phyloP scores from a whole-genome alignment of 2,329 filamentous ascomycete genomes.

The Fusarium beomiforme region DNA sequence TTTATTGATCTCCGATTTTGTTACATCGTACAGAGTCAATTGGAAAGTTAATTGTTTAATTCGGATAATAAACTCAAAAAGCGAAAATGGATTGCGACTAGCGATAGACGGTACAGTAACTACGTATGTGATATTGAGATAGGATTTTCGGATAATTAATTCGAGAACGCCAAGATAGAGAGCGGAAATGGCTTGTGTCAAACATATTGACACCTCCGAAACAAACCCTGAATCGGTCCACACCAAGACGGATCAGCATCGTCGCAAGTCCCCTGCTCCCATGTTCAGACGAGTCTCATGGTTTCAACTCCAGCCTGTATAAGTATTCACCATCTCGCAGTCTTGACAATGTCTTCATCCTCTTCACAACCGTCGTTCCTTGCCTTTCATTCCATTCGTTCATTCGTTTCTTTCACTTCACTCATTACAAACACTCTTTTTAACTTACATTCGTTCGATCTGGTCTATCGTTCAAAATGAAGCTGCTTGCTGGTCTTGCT shows the following conservation, averaged over 20 bases:
- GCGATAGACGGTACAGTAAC: too few species aligned
- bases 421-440: constrained; percentile 10
- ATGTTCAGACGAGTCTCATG: constrained; percentile 4
- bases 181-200: constrained; percentile 12
- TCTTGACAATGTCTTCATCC: not conserved
- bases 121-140: too few species aligned
- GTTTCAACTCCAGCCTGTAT: constrained; percentile 13
- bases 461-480: constrained; percentile 37
- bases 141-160: not conserved
- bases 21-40: not conserved
- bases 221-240: constrained; percentile 21
- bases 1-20: not conserved
- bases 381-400: constrained; percentile 10
- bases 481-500: constrained; percentile 42
- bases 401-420: not conserved
- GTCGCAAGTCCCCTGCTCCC: constrained; percentile 9
- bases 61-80: not conserved
- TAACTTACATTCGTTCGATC: constrained; percentile 16
- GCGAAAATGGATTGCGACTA: not conserved
- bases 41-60: not conserved
- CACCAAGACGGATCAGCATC: constrained; percentile 5
- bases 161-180: not conserved
- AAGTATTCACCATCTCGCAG: constrained; percentile 21
- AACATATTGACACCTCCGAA: constrained; percentile 16
- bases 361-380: constrained; percentile 8